Evolutionary conservation across 2,329 filamentous ascomycete genomes (phyloP).

Genomic region (Mariannaea sp.): DNA sequence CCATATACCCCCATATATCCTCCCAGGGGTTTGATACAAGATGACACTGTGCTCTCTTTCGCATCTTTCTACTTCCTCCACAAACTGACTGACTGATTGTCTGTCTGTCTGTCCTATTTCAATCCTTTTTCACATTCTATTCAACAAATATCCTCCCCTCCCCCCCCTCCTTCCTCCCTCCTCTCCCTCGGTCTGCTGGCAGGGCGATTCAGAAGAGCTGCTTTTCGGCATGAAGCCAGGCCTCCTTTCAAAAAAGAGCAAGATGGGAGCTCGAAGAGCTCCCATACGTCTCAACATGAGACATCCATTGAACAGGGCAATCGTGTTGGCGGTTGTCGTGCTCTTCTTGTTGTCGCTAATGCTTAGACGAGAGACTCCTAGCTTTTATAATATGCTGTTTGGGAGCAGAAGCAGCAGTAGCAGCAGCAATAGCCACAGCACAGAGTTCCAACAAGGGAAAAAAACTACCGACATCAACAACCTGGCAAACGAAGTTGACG

Average conservation of each 20-base stretch:
- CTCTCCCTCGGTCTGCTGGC: conserved; percentile 13
- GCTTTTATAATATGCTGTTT: conserved; percentile 46
- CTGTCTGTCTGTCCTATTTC: neutral
- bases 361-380: conserved; percentile 48
- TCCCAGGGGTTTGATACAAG: neutral
- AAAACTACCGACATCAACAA: conserved; percentile 25
- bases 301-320: conserved; percentile 52
- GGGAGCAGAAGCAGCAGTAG: conserved; percentile 36
- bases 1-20: too few relatives aligned
- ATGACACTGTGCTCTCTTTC: too few relatives aligned
- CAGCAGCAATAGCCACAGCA: conserved; percentile 30
- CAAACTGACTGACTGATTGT: too few relatives aligned
- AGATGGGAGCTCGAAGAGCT: conserved; percentile 46
- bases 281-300: conserved; percentile 53
- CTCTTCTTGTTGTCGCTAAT: conserved; percentile 47
- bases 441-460: too few relatives aligned
- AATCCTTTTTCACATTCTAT: neutral
- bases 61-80: too few relatives aligned
- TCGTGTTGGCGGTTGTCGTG: conserved; percentile 50
- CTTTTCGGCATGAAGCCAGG: neutral
- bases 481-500: conserved; percentile 16
- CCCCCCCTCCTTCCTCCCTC: neutral
- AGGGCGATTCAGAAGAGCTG: neutral
- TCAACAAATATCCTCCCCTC: neutral
- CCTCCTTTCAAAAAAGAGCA: conserved; percentile 1